phyloP scores from a whole-genome alignment of 768 basidiomycete genomes.

The Sarcodon sp. region DNA sequence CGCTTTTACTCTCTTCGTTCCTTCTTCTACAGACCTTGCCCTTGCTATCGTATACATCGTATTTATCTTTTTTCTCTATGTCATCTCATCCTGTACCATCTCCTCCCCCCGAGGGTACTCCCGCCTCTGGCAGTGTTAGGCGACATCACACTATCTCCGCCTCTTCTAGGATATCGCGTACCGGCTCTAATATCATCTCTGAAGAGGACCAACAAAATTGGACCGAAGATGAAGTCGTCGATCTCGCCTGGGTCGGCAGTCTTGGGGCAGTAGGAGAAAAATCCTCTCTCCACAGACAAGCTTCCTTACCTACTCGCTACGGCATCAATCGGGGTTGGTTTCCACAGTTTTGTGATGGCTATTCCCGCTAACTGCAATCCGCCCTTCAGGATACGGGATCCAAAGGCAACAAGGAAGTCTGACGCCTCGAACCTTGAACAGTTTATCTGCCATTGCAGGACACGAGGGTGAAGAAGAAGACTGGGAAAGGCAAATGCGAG shows the following conservation, averaged over 20 bases:
- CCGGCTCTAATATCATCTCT: slow-evolving; percentile 50
- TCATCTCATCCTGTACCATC: slow-evolving; percentile 21
- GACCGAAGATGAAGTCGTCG: slow-evolving; percentile 70
- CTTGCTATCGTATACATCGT: slow-evolving; percentile 2
- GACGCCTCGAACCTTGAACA: slow-evolving; percentile 68
- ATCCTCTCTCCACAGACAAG: slow-evolving; percentile 66
- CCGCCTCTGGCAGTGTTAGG: slow-evolving; percentile 38
- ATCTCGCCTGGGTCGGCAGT: slow-evolving; percentile 70
- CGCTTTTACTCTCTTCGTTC: slow-evolving; percentile 2
- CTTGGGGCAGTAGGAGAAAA: slow-evolving; percentile 80
- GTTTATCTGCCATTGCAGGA: slow-evolving; percentile 73
- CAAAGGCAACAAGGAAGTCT: slow-evolving; percentile 39
- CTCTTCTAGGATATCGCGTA: slow-evolving; percentile 50
- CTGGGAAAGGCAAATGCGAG: slow-evolving; percentile 61
- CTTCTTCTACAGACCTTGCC: not conserved
- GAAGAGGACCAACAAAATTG: slow-evolving; percentile 48
- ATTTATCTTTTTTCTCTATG: slow-evolving; percentile 15
- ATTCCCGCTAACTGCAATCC: slow-evolving; percentile 4
- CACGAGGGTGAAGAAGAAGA: slow-evolving; percentile 84
- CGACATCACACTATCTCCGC: slow-evolving; percentile 79
- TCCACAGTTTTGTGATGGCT: not conserved
- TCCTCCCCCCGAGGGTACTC: slow-evolving; percentile 4
- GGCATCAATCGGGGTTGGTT: slow-evolving; percentile 43
- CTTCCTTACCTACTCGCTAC: slow-evolving; percentile 70
- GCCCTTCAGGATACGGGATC: slow-evolving; percentile 3